phyloP scores from a whole-genome alignment of 116 monocot species.

The Trichopus zeylanicus region DNA sequence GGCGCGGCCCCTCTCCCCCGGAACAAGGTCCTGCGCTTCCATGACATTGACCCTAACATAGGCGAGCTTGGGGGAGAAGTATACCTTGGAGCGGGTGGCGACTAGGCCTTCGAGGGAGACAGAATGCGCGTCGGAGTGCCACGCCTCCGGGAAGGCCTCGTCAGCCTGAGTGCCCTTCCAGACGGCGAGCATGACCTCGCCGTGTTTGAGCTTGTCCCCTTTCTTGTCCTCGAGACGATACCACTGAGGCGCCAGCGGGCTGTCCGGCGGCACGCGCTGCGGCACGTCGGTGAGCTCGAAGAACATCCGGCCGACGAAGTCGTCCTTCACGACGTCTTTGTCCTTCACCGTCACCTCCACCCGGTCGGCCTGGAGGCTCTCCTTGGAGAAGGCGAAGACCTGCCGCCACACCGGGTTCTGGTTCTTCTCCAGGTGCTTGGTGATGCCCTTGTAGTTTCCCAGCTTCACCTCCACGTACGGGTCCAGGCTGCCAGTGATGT shows the following conservation, averaged over 20 bases:
- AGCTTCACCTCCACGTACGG: conserved; percentile 82
- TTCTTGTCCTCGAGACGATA: conserved; percentile 52
- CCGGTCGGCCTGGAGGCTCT: conserved; percentile 38
- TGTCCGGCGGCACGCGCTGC: conserved; percentile 52
- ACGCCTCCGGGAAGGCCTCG: conserved; percentile 60
- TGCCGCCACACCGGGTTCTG: conserved; percentile 56
- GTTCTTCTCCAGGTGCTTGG: conserved; percentile 59
- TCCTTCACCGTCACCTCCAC: conserved; percentile 66
- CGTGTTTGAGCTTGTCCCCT: conserved; percentile 31
- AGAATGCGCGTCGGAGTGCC: conserved; percentile 58
- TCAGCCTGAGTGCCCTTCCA: conserved; percentile 83
- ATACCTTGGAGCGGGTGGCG: conserved; percentile 54
- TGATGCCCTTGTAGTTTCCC: conserved; percentile 72
- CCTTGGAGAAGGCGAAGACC: conserved; percentile 66
- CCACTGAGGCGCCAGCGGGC: conserved; percentile 80
- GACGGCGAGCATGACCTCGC: conserved; percentile 67
- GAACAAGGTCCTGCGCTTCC: conserved; percentile 51
- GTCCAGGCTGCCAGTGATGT: conserved; percentile 59
- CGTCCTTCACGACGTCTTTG: conserved; percentile 60
- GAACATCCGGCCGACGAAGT: conserved; percentile 44
- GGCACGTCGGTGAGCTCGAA: conserved; percentile 57
- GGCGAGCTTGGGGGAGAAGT: conserved; percentile 58
- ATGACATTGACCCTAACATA: conserved; percentile 42
- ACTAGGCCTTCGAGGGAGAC: conserved; percentile 18
- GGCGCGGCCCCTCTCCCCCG: conserved; percentile 17